Base-by-base conservation (phyloP, 2,329 filamentous ascomycete genomes). In the Cryphonectria nitschkei region DNA sequence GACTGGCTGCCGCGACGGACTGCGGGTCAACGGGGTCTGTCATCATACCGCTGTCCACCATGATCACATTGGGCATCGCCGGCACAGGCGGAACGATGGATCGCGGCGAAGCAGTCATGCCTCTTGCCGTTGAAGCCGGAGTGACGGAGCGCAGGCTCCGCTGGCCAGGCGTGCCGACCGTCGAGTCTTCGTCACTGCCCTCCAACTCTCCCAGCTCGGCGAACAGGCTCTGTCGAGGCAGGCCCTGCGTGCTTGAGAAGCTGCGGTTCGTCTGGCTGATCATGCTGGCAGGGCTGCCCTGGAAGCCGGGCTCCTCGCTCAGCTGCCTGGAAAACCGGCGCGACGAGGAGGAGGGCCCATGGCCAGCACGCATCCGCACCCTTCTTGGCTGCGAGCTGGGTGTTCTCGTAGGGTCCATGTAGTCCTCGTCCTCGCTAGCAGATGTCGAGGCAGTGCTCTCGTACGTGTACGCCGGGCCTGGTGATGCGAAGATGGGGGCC, bases 401-500 rank as follows among this genome's bases (percentile, higher is more conserved):
- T 19, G 91, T 96, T 77, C 85, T 89, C 37, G 88, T 78, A 72
- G 73, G 73, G n/a, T 79, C 76, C 56, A 81, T 80, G 22, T 88
- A 85, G 70, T 89, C 89, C 68, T 89, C 87, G 69, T 91, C 90
- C 67, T 97, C 94, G 73, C 90, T 94, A 3, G 87, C 91, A 39
- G 94, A 97, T 0, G 92, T 95, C 1, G 95, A 98, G 4, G 94
- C 94, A 13, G 94, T 97, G 81, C 94, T 98, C 76, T 93, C 86
- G 81, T 92, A 93, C 0, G 94, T 95, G 72, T 86, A 84, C 29
- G 70, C 85, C 85, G 67, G 82, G 76, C 73, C 87, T 86, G 68
- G 80, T 79, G 85, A 79, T 41, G 81, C 79, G 63, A 85, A 77
- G 65, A 77, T 81, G 4, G 84, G 82, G 4, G 82, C 80, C 43